Percentiles rank a stretch among this genome's conserved stretches.
Evolutionary conservation across 352 stramenopile species (phyloP).

Genomic region (Phytopythium litorale): DNA sequence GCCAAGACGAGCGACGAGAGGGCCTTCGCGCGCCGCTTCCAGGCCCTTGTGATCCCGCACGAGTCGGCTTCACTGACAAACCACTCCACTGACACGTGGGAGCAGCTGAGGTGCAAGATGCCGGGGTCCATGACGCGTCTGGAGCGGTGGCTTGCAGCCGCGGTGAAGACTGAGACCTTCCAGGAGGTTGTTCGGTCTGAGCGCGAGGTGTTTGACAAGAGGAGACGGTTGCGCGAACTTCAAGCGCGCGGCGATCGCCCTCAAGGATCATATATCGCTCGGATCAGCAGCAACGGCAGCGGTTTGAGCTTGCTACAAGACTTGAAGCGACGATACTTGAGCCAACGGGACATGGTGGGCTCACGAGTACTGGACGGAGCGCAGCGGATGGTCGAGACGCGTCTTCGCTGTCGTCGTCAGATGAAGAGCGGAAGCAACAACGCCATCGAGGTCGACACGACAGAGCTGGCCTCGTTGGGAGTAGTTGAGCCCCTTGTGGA

Average conservation of each 20-base stretch:
- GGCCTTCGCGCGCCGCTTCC: slow-evolving; percentile 18
- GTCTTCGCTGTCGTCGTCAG: neutral
- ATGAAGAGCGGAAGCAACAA: neutral
- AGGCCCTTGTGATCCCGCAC: neutral
- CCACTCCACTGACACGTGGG: neutral
- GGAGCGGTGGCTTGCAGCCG: slow-evolving; percentile 23
- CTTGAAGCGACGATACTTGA: neutral
- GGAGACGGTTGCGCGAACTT: slow-evolving; percentile 15
- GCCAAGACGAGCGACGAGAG: slow-evolving; percentile 26
- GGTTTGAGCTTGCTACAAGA: neutral
- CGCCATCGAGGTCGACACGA: neutral
- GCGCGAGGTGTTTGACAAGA: slow-evolving; percentile 22
- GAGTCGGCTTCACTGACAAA: neutral
- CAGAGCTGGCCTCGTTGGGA: neutral
- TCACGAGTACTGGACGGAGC: neutral
- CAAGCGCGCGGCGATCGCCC: neutral
- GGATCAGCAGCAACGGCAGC: neutral
- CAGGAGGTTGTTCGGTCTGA: slow-evolving; percentile 20
- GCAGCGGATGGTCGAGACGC: neutral
- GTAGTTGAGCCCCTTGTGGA: neutral
- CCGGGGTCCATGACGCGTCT: slow-evolving; percentile 18
- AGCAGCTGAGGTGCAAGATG: neutral
- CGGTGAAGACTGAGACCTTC: slow-evolving; percentile 24
- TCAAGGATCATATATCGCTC: neutral
- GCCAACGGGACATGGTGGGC: neutral